These are phyloP conservation scores for Carex sylvatica DNA, from an alignment of 202 grass and related monocot genomes.

Conservation along the genomic window DNA sequence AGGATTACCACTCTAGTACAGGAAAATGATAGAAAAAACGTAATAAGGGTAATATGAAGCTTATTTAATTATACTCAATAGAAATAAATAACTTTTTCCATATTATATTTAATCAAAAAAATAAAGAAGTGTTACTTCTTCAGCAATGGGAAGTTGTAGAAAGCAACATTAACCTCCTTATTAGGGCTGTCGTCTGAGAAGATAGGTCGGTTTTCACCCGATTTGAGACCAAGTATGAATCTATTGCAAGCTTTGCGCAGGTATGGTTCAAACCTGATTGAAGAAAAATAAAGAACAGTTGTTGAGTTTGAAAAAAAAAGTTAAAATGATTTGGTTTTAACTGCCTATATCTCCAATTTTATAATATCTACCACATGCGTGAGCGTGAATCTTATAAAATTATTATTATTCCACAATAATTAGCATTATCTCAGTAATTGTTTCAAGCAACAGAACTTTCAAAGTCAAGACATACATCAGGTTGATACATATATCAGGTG, in stretches of 20 bases:
- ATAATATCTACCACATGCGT: background rate
- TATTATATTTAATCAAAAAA: background rate
- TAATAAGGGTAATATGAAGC: background rate
- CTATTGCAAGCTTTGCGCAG: slow-evolving; percentile 90
- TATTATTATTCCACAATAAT: background rate
- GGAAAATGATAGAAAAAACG: background rate
- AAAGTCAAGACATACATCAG: background rate
- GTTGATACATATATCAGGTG: background rate
- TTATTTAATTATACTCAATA: background rate
- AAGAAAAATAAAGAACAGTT: background rate
- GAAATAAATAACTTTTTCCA: background rate
- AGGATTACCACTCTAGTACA: background rate
- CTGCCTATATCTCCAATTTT: background rate
- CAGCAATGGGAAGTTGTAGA: slow-evolving; percentile 80
- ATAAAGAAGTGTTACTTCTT: slow-evolving; percentile 44
- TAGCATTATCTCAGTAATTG: background rate
- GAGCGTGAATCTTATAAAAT: background rate
- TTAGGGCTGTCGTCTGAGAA: slow-evolving; percentile 87
- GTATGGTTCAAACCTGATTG: slow-evolving; percentile 70
- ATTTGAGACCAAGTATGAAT: slow-evolving; percentile 70
- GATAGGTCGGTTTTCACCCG: slow-evolving; percentile 65
- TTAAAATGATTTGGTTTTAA: background rate
- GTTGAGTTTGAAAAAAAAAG: background rate
- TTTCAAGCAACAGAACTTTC: background rate
- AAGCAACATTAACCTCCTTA: slow-evolving; percentile 85